Base-by-base conservation (phyloP, 805 yeast species). In the Candida oleophila region DNA sequence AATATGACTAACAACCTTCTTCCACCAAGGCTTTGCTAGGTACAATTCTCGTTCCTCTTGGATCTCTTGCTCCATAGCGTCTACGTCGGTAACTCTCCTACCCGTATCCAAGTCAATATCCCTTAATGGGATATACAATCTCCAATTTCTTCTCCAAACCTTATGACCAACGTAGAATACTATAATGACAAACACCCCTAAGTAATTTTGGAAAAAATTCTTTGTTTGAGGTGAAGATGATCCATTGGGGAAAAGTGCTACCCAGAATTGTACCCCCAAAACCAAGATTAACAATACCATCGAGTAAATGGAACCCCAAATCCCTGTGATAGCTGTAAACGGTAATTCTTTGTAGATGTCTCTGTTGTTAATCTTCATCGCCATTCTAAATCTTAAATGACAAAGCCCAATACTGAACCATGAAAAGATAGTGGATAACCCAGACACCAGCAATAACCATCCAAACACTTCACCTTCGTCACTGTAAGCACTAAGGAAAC, bases 391-490 rank as follows among this genome's bases (percentile, higher is more conserved):
- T 52, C 77, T 57, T 30, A 71, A 44, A 53, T 72, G 77, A 38
- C 73, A 64, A 51, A 66, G 53, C 46, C 71, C 68, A 30, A 72
- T 72, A 48, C 69, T 65, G 22, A 56, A 59, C 76, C 76, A 72
- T 38, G 69, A 62, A 55, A 71, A 69, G 48, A 72, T 63, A 0
- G 75, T 67, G 21, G 73, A 67, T 50, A 72, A 60, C 11, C 74
- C 69, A 48, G 71, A 66, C 5, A 72, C 55, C 47, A 74, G 66
- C 49, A 71, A 64, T 51, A 72, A 56, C 77, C 77, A 72, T 9
- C 59, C 59, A 59, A 72, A 72, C 1, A 69, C 70, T 19, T 48
- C 52, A 14, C 53, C 62, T 55, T 71, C 61, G 45, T 64, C 53
- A 5, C 56, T 53, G 38, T 59, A 57, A 25, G 68, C 67, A 37